Evolutionary conservation across 106 monocot genomes (phyloP), one percentile per base, ranked within the genome.

Genomic region (Allium fistulosum): DNA sequence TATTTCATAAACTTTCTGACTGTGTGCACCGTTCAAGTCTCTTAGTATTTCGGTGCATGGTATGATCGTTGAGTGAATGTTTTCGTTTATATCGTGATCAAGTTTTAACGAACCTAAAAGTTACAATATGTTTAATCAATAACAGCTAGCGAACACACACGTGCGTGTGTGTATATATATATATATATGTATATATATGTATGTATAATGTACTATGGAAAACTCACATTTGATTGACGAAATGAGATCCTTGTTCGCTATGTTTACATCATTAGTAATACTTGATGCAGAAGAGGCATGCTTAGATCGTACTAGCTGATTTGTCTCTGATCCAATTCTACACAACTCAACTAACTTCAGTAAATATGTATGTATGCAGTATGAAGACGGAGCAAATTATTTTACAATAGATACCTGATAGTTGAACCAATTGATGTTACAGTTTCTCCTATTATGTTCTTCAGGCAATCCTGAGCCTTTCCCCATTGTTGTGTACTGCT

Each of bases 21-120:
- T 63, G 18, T 95, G 95, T 15, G 66, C 80, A 70, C 61, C 77
- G 28, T 69, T 77, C 60, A 95, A 59, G 15, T 79, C 74, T 61
- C 75, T 80, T 13, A 91, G 61, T 49, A 77, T 77, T 4, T 47
- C 75, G 27, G 15, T 27, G 58, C 69, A 76, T 2, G 83, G 80
- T n/a, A 46, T n/a, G n/a, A 83, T 73, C 64, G 73, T 61, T 37
- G 75, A 67, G 50, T 78, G 67, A 48, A 81, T 74, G 46, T 72
- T 82, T 18, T 50, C 74, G 58, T 68, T 58, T 15, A 71, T 26
- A 58, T 83, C 75, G 67, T 75, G 80, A 61, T 96, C 95, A 9
- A 88, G 77, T 68, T 84, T 84, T 26, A 84, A 65, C 15, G 83
- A 81, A 76, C 74, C 95, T 96, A 75, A 59, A 59, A n/a, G 47